Base-by-base conservation (phyloP, 1,284 basidiomycete species). In the Neolentinus lepideus region DNA sequence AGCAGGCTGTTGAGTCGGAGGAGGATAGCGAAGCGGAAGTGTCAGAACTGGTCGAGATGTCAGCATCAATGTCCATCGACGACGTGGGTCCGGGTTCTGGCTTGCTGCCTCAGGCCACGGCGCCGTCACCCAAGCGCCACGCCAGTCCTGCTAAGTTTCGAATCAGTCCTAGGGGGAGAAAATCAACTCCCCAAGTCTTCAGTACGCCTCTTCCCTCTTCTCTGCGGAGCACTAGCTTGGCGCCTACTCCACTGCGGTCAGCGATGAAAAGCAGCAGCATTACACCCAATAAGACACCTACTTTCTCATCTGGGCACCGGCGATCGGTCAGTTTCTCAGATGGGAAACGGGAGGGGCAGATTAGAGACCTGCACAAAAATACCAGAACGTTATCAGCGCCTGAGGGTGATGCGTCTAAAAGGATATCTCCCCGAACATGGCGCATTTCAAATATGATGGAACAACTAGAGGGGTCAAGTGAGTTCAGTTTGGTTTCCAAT, bases 261-360 rank as follows among this genome's bases (percentile, higher is more conserved):
- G 79, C 69, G 1, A 60, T 84, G 64, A 84, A 81, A 64, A 85
- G 73, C 65, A 60, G 70, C 59, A 72, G 74, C 65, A 69, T 73
- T 57, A 78, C 79, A 48, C 80, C 84, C 35, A 71, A 76, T 61
- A 73, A 73, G 55, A 88, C 84, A 16, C 84, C 85, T 14, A 64
- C 76, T 24, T 74, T 72, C 52, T 60, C 35, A 45, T 8, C 69
- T 14, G 69, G 68, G 1, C 78, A 85, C 58, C 81, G 85, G 25
- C 82, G 94, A 29, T 94, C 91, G 47, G 94, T 98, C 54, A 94
- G 92, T 68, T 98, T 98, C 71, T 95, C 92, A 19, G 94, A 98
- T 66, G 93, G 94, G 3, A 89, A 87, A 65, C 79, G 80, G 57
- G 85, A 88, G 43, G 93, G 94, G 3, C 91, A 90, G 35, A 94